phyloP scores from a whole-genome alignment of 768 basidiomycete genomes.

The Suillus weaverae region DNA sequence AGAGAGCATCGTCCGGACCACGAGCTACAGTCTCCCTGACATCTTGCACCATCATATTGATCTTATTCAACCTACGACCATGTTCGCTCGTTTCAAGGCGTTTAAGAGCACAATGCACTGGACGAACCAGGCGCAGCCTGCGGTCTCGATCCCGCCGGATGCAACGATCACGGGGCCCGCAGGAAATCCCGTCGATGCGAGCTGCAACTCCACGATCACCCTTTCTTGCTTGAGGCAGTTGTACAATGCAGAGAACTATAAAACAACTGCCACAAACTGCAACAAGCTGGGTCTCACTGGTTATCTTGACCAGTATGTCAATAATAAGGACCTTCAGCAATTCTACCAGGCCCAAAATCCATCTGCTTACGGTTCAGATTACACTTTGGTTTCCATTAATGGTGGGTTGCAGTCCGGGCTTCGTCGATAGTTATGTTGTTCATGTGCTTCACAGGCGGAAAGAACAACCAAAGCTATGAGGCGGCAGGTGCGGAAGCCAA shows the following conservation, averaged over 20 bases:
- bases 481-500: slow-evolving; percentile 65
- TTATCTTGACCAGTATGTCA: slow-evolving; percentile 56
- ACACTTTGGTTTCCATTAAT: slow-evolving; percentile 53
- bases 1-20: slow-evolving; percentile 62
- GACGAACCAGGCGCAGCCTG: slow-evolving; percentile 14
- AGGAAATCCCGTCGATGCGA: slow-evolving; percentile 44
- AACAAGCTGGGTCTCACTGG: slow-evolving; percentile 57
- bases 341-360: slow-evolving; percentile 53
- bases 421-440: slow-evolving; percentile 8
- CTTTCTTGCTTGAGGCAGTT: slow-evolving; percentile 53
- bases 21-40: slow-evolving; percentile 64
- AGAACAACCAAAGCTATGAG: slow-evolving; percentile 55
- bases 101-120: slow-evolving; percentile 43
- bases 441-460: slow-evolving; percentile 44
- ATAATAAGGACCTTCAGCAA: slow-evolving; percentile 47
- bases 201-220: slow-evolving; percentile 52
- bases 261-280: slow-evolving; percentile 39
- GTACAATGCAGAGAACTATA: slow-evolving; percentile 52
- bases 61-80: slow-evolving; percentile 70
- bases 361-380: slow-evolving; percentile 48
- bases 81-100: slow-evolving; percentile 52
- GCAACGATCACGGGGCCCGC: slow-evolving; percentile 29
- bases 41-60: slow-evolving; percentile 61
- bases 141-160: slow-evolving; percentile 6
- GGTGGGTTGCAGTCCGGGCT: slow-evolving; percentile 36